A percentile compares a stretch with the other conserved stretches of the same genome.
Evolutionary conservation across 2,329 filamentous ascomycete species (phyloP).

Genomic region (Ambrosiella cleistominuta): DNA sequence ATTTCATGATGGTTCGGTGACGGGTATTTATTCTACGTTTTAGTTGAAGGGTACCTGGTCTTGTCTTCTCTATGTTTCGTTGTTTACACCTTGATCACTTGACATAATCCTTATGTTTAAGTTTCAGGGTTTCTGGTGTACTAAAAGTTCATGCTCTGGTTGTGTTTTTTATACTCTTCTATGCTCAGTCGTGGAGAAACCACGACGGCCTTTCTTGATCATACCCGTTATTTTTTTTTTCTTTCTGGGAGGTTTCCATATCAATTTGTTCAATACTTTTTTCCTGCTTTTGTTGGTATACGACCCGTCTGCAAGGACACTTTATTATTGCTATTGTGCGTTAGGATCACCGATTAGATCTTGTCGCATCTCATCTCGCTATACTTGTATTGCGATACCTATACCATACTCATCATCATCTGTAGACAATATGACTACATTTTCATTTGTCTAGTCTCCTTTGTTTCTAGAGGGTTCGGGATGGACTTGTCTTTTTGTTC

Average conservation of each 20-base stretch:
- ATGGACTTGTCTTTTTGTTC: slow-evolving; percentile 1
- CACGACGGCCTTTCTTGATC: not conserved
- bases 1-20: slow-evolving; percentile 2
- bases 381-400: not conserved
- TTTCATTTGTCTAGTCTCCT: not conserved
- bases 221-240: not conserved
- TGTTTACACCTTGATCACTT: not conserved
- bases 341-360: not conserved
- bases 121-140: no score
- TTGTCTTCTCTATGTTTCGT: not conserved
- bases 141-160: not conserved
- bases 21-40: slow-evolving; percentile 2
- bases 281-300: slow-evolving; percentile 10
- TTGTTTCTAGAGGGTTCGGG: not conserved
- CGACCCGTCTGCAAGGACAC: slow-evolving; percentile 12
- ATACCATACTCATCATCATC: not conserved
- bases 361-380: not conserved
- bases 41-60: slow-evolving; percentile 5
- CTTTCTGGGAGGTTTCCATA: not conserved
- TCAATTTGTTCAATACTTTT: not conserved
- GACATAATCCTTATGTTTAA: no score
- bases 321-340: not conserved
- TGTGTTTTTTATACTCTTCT: not conserved
- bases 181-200: not conserved
- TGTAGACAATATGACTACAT: not conserved